Base-by-base conservation (phyloP, 257 asterid species). In the Scutellaria baicalensis region DNA sequence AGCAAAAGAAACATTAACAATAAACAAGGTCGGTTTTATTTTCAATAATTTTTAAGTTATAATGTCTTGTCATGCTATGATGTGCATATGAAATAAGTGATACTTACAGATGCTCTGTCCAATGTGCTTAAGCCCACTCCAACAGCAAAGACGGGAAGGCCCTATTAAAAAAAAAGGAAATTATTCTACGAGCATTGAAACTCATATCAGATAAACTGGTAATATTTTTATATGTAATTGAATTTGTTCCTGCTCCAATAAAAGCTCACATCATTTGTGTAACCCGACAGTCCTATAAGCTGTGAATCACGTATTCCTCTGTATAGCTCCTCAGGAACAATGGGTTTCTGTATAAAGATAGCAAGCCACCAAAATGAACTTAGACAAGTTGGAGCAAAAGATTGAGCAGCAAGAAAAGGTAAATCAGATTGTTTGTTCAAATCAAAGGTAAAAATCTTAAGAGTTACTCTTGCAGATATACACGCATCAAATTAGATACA, bases 221-320 rank as follows among this genome's bases (percentile, higher is more conserved):
- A 51, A 75, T 45, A 42, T 21, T 44, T 6, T 10, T 23, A 27
- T 17, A 40, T 57, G 39, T 38, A 74, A 63, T 64, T 60, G 48
- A 60, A 70, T 18, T 58, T 73, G 64, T 21, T 27, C 73, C 43
- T 9, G 75, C 68, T 66, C 47, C 68, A 17, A 66, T 51, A 40
- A 63, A 64, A 31, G 64, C 74, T 39, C 75, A 88, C 95, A 86
- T 88, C 95, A 59, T 75, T 68, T 8, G 95, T 61, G 86, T 85
- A 88, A 73, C 95, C 95, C 8, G 92, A 79, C 74, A 86, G 38
- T 48, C 95, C 92, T 68, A 85, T 78, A 69, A 84, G 95, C 76
- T 88, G 95, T 5, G 95, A 65, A 75, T 84, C 88, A 42, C 95
- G 92, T 70, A 84, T 86, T 6, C 69, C 85, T 76, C 89, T 65